Conservation (phyloP, 345 rosid species). For the Eucalyptus albens region DNA sequence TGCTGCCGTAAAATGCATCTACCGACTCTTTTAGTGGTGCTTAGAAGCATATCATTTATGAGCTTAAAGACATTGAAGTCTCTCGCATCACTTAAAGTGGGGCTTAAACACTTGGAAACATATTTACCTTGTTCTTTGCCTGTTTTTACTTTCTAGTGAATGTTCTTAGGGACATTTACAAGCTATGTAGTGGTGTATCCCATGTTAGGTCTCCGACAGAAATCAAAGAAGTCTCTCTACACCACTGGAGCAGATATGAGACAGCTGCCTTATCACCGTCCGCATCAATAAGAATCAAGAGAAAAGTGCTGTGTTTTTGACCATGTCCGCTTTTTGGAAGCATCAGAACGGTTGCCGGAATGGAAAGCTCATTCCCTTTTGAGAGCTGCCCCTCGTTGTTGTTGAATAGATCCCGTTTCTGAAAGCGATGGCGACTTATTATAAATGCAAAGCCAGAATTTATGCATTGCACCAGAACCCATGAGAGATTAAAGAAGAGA, state of each 20-base stretch:
- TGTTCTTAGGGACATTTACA: neutral
- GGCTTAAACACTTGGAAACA: neutral
- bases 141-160: neutral
- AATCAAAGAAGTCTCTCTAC: neutral
- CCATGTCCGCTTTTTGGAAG: neutral
- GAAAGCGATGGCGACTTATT: neutral
- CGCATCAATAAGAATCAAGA: neutral
- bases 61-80: neutral
- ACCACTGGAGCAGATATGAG: neutral
- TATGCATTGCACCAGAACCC: neutral
- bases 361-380: neutral
- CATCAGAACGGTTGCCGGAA: neutral
- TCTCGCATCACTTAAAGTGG: neutral
- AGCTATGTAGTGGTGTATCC: neutral
- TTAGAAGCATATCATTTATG: neutral
- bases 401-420: neutral
- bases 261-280: neutral
- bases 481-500: neutral
- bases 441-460: neutral
- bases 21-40: neutral
- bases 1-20: rapidly evolving
- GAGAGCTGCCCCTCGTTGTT: neutral
- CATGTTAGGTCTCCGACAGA: neutral
- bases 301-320: neutral
- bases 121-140: neutral